Base-by-base conservation (phyloP, 257 asterid species). In the Nicotiana paniculata region DNA sequence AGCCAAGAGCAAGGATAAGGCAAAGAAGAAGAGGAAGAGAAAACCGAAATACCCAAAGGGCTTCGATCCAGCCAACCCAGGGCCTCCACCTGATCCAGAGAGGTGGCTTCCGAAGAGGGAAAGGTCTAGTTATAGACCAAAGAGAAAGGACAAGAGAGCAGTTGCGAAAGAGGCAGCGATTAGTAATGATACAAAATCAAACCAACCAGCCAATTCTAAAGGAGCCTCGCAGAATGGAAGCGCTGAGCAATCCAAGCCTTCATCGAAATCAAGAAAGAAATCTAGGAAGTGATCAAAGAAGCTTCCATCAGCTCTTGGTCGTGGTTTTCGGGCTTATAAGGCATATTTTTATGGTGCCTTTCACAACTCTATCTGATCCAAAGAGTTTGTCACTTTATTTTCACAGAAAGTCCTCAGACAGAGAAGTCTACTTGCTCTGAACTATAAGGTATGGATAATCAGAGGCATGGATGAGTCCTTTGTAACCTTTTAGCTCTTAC, bases 21-120 rank as follows among this genome's bases (percentile, higher is more conserved):
- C 87, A 2, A 95, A 93, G 95, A 93, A 93, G 83, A 93, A 93
- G 85, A 87, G 99, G 87, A 92, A 95, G 91, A 95, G 97, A 90
- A 93, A 93, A 88, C 97, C 98, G 1, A 93, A 70, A 84, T 93
- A 93, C 85, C 99, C 97, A 0, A 95, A 93, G 90, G 99, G 97
- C 58, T 95, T 92, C 17, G 96, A 95, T 81, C 98, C 97, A 1
- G 96, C 94, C 13, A 92, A 92, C 81, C 99, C 97, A 0, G 98
- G 97, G 33, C 98, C 98, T 12, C 93, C 92, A 66, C 98, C 99
- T 0, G 98, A 95, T 85, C 99, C 97, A 1, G 98, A 95, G 79
- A 90, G 98, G 87, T 95, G 98, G 99, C 89, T 95, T 24, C 97
- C 97, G 2, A 93, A 86, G 92, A 89, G 97, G 88, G 99, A 95